Evolutionary conservation across 2,329 filamentous ascomycete genomes (phyloP).

Genomic region (Arthrobotrys musiformis): DNA sequence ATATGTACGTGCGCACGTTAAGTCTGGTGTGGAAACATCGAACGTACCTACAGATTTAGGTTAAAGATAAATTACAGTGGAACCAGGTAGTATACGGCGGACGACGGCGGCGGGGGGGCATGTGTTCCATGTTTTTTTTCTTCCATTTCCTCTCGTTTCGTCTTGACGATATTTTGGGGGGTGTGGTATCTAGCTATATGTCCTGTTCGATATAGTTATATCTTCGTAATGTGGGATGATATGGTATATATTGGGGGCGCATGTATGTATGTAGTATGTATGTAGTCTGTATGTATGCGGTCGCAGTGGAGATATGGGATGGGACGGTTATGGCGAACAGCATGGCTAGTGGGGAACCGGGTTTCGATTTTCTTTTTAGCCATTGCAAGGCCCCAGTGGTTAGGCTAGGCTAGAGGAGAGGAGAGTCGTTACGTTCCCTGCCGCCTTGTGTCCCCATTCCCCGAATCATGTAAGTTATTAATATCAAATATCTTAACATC

Average conservation of each 20-base stretch:
- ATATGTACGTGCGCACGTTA: neutral
- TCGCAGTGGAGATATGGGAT: conserved; percentile 1
- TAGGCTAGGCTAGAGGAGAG: neutral
- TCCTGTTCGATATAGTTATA: neutral
- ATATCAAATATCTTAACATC: conserved; percentile 44
- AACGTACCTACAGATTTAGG: conserved; percentile 1
- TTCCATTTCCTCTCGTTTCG: too few species aligned
- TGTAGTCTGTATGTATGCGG: conserved; percentile 7
- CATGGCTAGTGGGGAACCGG: conserved; percentile 28
- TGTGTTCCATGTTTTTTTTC: conserved; percentile 32
- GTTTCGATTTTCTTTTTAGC: conserved; percentile 36
- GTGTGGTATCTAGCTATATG: neutral
- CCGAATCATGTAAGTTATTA: conserved; percentile 51
- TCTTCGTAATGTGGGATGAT: conserved; percentile 31
- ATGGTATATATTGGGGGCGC: conserved; percentile 13
- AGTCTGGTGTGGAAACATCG: neutral
- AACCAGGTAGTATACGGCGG: conserved; percentile 13
- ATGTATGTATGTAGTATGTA: conserved; percentile 10
- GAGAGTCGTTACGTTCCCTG: conserved; percentile 34
- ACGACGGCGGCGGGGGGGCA: neutral
- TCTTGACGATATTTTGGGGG: conserved; percentile 32
- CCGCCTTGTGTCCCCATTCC: conserved; percentile 52
- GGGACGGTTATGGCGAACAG: conserved; percentile 40
- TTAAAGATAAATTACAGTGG: conserved; percentile 28
- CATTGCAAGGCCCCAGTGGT: too few species aligned